Base-by-base conservation (phyloP, 305 asterid genomes). In the Withania somnifera region DNA sequence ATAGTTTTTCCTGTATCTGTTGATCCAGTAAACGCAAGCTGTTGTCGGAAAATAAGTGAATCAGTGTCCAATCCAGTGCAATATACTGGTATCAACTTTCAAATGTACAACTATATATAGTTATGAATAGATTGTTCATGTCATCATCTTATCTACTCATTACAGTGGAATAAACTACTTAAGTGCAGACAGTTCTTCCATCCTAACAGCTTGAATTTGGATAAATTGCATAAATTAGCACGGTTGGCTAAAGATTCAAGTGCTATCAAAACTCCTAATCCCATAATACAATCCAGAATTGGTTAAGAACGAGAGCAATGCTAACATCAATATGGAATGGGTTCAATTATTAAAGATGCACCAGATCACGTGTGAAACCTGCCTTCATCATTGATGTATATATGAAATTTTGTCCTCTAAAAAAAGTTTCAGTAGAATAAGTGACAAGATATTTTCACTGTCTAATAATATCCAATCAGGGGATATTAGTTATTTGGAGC, bases 1-100 rank as follows among this genome's bases (percentile, higher is more conserved):
- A 97, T 79, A 69, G 85, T 38, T 89, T 93, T 94, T 66, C 99
- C 98, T 3, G 97, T 94, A 0, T 90, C 96, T 19, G 97, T 94
- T 75, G 98, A 94, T 82, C 98, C 99, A 36, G 98, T 94, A 93
- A 97, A 97, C 81, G 98, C 97, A 88, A 97, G 79, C 98, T 94
- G 92, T 87, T 84, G 85, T 15, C 40, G 51, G 42, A 82, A 83
- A 78, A 73, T 32, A 42, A 8, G 60, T 28, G 51, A 63, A 83
- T 81, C 75, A 82, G 57, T 56, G 54, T 73, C 34, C 14, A 75
- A 80, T 52, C 47, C 51, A 58, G 67, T 45, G 38, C 68, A 14
- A 19, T 56, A 63, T 13, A 45, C 52, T 38, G n/a, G 53, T 19
- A 19, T 67, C 77, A 10, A 68, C 20, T 13, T 42, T 0, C 17